phyloP scores from a whole-genome alignment of 768 basidiomycete species.

The Suillus subaureus region DNA sequence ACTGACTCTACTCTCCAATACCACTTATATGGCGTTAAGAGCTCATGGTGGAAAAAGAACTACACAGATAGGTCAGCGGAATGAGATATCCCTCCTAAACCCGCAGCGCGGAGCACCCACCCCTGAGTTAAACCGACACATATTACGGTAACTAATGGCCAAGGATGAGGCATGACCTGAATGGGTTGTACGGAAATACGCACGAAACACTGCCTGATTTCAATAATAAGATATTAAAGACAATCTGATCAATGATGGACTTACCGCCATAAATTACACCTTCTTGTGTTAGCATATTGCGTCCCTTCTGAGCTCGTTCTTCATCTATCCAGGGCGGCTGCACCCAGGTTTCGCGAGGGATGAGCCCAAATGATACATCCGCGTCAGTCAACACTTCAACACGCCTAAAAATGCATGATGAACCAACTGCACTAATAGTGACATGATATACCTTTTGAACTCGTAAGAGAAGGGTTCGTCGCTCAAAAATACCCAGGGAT shows the following conservation, averaged over 20 bases:
- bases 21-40: constrained; percentile 55
- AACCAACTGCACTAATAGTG: not conserved
- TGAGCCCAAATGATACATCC: constrained; percentile 54
- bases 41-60: constrained; percentile 59
- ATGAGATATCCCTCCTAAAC: not conserved
- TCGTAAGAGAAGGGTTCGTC: constrained; percentile 57
- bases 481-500: constrained; percentile 68
- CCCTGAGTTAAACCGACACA: constrained; percentile 78
- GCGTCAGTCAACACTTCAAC: constrained; percentile 41
- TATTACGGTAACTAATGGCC: constrained; percentile 56
- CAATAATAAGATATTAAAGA: constrained; percentile 3
- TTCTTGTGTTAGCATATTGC: constrained; percentile 51
- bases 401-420: constrained; percentile 31
- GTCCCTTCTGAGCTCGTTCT: constrained; percentile 51
- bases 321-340: constrained; percentile 80
- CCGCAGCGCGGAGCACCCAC: constrained; percentile 35
- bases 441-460: constrained; percentile 46
- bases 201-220: constrained; percentile 46
- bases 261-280: constrained; percentile 53
- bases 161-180: not conserved
- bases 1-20: constrained; percentile 67
- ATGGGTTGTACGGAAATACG: constrained; percentile 17
- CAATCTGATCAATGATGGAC: constrained; percentile 15
- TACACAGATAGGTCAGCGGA: constrained; percentile 23
- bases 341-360: constrained; percentile 67